Evolutionary conservation across 305 asterid species (phyloP).

Genomic region (Solanum aculeatissimum): DNA sequence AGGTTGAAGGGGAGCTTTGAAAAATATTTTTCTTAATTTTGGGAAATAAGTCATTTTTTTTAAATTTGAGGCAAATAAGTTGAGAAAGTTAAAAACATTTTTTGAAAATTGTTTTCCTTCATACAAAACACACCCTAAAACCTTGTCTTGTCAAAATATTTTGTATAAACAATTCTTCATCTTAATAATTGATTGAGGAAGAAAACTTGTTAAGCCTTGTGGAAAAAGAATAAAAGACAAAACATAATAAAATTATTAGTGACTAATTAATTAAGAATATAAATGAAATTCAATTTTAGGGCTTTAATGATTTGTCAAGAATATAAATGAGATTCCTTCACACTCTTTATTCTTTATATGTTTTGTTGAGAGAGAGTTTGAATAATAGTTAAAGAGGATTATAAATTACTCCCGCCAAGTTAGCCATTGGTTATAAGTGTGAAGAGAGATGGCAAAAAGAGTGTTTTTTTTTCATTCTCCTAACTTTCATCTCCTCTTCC

Average conservation of each 20-base stretch:
- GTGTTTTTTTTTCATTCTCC: slow-evolving; percentile 63
- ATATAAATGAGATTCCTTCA: background rate
- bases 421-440: slow-evolving; percentile 24
- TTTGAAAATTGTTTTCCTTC: too few relatives aligned
- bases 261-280: background rate
- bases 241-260: background rate
- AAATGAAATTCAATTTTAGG: background rate
- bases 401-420: slow-evolving; percentile 25
- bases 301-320: background rate
- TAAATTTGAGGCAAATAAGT: too few relatives aligned
- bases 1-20: too few relatives aligned
- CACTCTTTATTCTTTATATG: slow-evolving; percentile 17
- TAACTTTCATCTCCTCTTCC: slow-evolving; percentile 62
- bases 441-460: slow-evolving; percentile 70
- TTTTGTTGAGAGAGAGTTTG: slow-evolving; percentile 15
- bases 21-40: too few relatives aligned
- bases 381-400: background rate
- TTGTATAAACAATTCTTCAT: background rate
- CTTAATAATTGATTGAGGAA: background rate
- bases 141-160: background rate
- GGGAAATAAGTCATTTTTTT: too few relatives aligned
- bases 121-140: background rate
- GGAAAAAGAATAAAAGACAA: background rate
- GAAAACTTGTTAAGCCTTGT: background rate
- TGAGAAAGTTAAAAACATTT: too few relatives aligned